These are phyloP conservation scores for Penicillium oxalicum DNA, from an alignment of 2,329 filamentous ascomycete genomes.

Conservation along the genomic window DNA sequence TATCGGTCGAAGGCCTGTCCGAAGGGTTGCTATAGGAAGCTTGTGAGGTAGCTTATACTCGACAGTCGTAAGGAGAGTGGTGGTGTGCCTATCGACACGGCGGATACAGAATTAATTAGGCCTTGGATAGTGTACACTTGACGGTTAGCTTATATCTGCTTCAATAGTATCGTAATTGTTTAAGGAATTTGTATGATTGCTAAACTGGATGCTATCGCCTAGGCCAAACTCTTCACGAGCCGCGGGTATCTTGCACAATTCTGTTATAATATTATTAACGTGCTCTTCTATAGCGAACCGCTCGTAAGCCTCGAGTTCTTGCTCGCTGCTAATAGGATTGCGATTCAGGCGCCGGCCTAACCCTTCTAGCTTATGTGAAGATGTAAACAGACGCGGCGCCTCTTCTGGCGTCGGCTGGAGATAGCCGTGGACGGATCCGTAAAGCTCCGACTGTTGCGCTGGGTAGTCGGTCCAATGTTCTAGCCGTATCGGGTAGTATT, in stretches of 20 bases:
- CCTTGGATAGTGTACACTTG: neutral
- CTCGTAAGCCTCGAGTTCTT: conserved; percentile 12
- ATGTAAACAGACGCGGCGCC: conserved; percentile 11
- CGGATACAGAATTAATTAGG: neutral
- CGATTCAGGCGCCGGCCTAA: conserved; percentile 11
- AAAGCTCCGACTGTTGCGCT: neutral
- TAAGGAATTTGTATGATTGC: neutral
- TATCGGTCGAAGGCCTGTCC: neutral
- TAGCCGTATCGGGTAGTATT: conserved; percentile 21
- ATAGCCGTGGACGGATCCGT: conserved; percentile 8
- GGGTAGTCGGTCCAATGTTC: conserved; percentile 17
- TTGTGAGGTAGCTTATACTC: neutral
- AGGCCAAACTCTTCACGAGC: neutral
- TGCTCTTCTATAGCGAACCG: conserved; percentile 10
- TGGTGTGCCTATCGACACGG: neutral
- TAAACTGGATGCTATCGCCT: neutral
- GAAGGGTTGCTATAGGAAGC: neutral
- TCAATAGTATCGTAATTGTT: neutral
- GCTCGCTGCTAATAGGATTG: conserved; percentile 17
- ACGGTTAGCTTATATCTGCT: neutral
- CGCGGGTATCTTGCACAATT: conserved; percentile 23
- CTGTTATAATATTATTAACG: conserved; percentile 22
- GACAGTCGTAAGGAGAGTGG: neutral
- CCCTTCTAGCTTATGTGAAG: conserved; percentile 12
- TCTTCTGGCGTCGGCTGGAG: conserved; percentile 12